phyloP scores from a whole-genome alignment of 331 rosid species.

The Ulmus americana region DNA sequence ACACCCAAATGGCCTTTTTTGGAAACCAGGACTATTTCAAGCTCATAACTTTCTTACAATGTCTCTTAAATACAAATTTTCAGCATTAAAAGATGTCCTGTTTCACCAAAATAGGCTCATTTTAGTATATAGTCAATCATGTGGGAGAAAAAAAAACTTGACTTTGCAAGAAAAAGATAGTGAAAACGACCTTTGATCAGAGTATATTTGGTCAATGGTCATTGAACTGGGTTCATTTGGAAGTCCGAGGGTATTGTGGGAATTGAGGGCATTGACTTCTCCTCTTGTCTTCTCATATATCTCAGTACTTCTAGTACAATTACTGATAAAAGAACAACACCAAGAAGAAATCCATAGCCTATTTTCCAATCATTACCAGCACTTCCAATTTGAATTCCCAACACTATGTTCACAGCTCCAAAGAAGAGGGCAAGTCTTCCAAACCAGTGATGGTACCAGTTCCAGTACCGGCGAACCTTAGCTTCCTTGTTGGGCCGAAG shows the following conservation, averaged over 20 bases:
- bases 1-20: neutral
- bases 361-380: slow-evolving; percentile 76
- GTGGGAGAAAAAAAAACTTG: neutral
- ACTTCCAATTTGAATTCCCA: slow-evolving; percentile 78
- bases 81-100: slow-evolving; percentile 15
- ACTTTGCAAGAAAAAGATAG: neutral
- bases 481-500: slow-evolving; percentile 42
- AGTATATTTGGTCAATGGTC: slow-evolving; percentile 23
- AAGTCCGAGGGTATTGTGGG: slow-evolving; percentile 23
- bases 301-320: slow-evolving; percentile 64
- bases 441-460: slow-evolving; percentile 81
- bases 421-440: slow-evolving; percentile 89
- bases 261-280: slow-evolving; percentile 35
- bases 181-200: slow-evolving; percentile 26
- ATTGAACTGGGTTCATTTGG: slow-evolving; percentile 55
- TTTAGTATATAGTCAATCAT: neutral
- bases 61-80: neutral
- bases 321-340: slow-evolving; percentile 48
- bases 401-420: slow-evolving; percentile 73
- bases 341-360: slow-evolving; percentile 75
- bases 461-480: slow-evolving; percentile 62
- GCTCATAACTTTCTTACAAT: neutral
- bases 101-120: slow-evolving; percentile 13
- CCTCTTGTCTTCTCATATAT: slow-evolving; percentile 58
- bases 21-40: neutral